Conservation (phyloP, 192 early-diverging fungal genomes). For the Piromyces sp. region DNA sequence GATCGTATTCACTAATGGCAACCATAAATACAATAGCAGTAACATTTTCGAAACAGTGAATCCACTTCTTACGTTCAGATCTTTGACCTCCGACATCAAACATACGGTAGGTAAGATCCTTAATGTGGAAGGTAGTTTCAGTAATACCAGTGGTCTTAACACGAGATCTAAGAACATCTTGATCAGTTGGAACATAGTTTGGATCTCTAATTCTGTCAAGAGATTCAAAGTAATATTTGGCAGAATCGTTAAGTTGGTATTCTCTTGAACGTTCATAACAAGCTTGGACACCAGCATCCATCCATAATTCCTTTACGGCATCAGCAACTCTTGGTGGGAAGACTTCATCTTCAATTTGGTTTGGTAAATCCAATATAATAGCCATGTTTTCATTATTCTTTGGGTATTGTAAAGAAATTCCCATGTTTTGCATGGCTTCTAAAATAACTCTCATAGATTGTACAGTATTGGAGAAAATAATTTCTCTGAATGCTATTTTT, state of each 20-base stretch:
- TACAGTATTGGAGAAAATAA: slow-evolving; percentile 88
- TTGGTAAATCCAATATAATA: slow-evolving; percentile 62
- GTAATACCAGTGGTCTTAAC: slow-evolving; percentile 97
- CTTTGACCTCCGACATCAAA: slow-evolving; percentile 97
- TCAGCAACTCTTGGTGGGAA: slow-evolving; percentile 60
- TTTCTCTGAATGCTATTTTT: slow-evolving; percentile 81
- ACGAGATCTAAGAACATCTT: slow-evolving; percentile 89
- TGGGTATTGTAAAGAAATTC: slow-evolving; percentile 46
- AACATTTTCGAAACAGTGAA: slow-evolving; percentile 95
- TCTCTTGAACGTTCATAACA: slow-evolving; percentile 68
- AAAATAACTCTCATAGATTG: slow-evolving; percentile 91
- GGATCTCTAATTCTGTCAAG: slow-evolving; percentile 68
- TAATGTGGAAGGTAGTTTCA: slow-evolving; percentile 81
- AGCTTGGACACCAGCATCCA: slow-evolving; percentile 63
- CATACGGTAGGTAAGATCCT: slow-evolving; percentile 85
- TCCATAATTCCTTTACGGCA: slow-evolving; percentile 71
- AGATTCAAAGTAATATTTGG: slow-evolving; percentile 91
- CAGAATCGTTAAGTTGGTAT: slow-evolving; percentile 94
- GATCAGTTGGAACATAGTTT: slow-evolving; percentile 76
- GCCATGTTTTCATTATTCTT: slow-evolving; percentile 51
- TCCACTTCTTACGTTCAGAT: slow-evolving; percentile 97
- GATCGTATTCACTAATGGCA: slow-evolving; percentile 90
- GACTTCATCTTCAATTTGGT: slow-evolving; percentile 74
- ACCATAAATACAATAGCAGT: slow-evolving; percentile 90
- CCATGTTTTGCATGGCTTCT: slow-evolving; percentile 82